phyloP scores from a whole-genome alignment of 2,329 filamentous ascomycete species.

The Trichoderma guizhouense region DNA sequence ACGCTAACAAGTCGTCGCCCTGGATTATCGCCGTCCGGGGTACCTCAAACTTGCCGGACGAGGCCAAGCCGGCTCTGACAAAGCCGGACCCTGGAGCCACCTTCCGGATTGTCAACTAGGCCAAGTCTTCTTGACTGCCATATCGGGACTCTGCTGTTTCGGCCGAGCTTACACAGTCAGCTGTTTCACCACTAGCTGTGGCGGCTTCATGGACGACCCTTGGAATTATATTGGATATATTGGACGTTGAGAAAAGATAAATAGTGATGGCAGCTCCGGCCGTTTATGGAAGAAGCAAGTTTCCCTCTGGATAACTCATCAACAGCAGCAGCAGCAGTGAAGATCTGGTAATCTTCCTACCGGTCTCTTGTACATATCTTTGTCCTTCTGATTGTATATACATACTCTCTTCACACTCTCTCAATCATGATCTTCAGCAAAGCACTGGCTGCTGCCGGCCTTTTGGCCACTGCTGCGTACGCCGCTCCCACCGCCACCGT shows the following conservation, averaged over 20 bases:
- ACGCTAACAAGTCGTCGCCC: background rate
- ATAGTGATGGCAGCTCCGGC: constrained; percentile 6
- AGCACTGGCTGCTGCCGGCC: constrained; percentile 18
- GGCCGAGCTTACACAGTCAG: background rate
- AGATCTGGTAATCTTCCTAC: constrained; percentile 21
- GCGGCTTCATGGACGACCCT: background rate
- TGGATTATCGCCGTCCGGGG: background rate
- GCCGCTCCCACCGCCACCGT: constrained; percentile 15
- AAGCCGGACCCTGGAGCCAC: constrained; percentile 9
- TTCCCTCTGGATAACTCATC: constrained; percentile 4
- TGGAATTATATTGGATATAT: background rate
- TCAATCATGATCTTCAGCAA: constrained; percentile 17
- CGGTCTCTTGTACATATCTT: constrained; percentile 18
- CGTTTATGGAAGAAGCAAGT: background rate
- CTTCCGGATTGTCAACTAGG: constrained; percentile 14
- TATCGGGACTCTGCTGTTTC: background rate
- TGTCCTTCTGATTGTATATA: constrained; percentile 5
- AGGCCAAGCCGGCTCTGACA: background rate
- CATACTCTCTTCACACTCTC: background rate
- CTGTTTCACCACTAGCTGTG: constrained; percentile 3
- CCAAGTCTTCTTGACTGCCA: background rate
- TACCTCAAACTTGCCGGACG: background rate
- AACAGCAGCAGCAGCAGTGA: constrained; percentile 4
- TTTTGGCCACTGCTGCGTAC: constrained; percentile 13
- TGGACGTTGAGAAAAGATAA: background rate